Evolutionary conservation across 148 eudicot genomes (phyloP), one percentile per base, ranked within the genome.

Genomic region (Arbutus unedo): DNA sequence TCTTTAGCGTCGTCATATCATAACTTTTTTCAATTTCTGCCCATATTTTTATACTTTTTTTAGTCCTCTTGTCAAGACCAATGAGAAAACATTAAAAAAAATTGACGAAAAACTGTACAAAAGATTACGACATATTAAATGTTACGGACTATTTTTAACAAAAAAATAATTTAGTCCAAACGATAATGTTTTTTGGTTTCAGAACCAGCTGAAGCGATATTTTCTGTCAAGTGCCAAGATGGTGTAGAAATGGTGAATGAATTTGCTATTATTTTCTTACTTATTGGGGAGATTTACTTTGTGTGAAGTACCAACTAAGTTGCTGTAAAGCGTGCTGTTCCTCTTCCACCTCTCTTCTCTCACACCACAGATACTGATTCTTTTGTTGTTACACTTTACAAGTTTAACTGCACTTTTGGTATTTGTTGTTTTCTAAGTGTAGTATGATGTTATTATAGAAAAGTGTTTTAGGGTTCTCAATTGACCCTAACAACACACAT

Each of bases 351-450:
- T 76, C 21, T 56, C 21, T 7, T 56, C 18, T 56, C 60, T 56
- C 60, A 3, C 45, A 14, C 19, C 78, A 16, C 14, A 18, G 13
- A 15, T 48, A 81, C 25, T 48, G 2, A 54, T 77, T 14, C 47
- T 47, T 31, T 66, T 57, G 62, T 62, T 77, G 14, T 87, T 19
- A 45, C 84, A 73, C 62, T 70, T 44, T 18, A 76, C 6, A 38
- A 23, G 25, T 81, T 41, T 48, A 18, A 8, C 11, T 51, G 72
- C 56, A 54, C 8, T 66, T 19, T 82, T 68, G 57, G 31, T 19
- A 18, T 13, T 62, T 55, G n/a, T 60, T 72, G 45, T 79, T 67
- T 85, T 59, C 8, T 80, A 53, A 75, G 43, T 74, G 25, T 48
- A 55, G 49, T 2, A 51, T 66, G 74, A 59, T 47, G 38, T 31